A percentile compares a stretch with the other conserved stretches of the same genome.
Evolutionary conservation across 768 basidiomycete genomes (phyloP).

Genomic region (Imleria badia): DNA sequence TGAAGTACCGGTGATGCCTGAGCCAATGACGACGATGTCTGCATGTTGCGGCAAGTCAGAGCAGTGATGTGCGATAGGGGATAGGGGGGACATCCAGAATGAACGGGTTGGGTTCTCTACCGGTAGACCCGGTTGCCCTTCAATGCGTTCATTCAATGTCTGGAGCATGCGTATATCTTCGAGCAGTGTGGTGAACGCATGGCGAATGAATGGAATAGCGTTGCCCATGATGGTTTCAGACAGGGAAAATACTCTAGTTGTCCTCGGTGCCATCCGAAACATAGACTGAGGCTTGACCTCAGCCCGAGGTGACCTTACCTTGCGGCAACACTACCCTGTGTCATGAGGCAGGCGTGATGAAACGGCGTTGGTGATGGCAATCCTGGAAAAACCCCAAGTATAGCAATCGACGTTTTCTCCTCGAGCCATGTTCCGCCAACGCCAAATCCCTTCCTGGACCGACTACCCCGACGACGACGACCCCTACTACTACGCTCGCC

Average conservation of each 20-base stretch:
- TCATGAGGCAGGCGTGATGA: too few relatives aligned
- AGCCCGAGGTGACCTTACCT: too few relatives aligned
- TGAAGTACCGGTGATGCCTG: conserved; percentile 72
- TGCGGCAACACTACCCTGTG: too few relatives aligned
- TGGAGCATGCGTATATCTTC: conserved; percentile 22
- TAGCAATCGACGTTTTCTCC: too few relatives aligned
- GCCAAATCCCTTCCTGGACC: not conserved
- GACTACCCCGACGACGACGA: conserved; percentile 20
- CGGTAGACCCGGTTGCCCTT: conserved; percentile 57
- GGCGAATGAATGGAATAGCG: conserved; percentile 20
- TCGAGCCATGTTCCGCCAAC: not conserved
- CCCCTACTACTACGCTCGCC: conserved; percentile 15
- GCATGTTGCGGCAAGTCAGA: conserved; percentile 39
- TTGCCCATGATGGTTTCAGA: conserved; percentile 23
- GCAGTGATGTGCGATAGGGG: conserved; percentile 44
- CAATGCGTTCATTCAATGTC: conserved; percentile 33
- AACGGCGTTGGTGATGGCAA: too few relatives aligned
- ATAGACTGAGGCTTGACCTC: too few relatives aligned
- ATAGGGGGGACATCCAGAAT: conserved; percentile 62
- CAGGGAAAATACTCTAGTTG: too few relatives aligned
- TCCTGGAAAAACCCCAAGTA: too few relatives aligned
- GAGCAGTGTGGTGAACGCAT: conserved; percentile 21
- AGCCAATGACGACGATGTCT: conserved; percentile 72
- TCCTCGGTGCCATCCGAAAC: too few relatives aligned
- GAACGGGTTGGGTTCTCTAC: conserved; percentile 50